Percentiles rank a stretch among this genome's conserved stretches.
These are phyloP conservation scores for Babesia bigemina DNA, from an alignment of 169 alveolate genomes.

Conservation along the genomic window DNA sequence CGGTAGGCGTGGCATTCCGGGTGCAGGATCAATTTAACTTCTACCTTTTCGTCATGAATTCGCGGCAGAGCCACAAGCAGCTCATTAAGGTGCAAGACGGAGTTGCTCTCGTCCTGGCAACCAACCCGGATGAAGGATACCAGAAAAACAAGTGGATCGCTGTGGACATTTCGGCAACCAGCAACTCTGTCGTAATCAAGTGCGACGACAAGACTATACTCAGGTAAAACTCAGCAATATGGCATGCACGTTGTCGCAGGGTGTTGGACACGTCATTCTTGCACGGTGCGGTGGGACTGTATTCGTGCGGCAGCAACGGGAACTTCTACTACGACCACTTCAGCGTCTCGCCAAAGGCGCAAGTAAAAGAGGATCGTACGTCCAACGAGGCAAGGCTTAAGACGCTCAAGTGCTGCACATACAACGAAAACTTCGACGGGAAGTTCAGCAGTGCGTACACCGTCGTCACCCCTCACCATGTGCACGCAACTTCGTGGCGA, in stretches of 20 bases:
- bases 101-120: slow-evolving; percentile 72
- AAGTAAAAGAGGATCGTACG: slow-evolving; percentile 52
- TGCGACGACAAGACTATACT: slow-evolving; percentile 62
- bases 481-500: slow-evolving; percentile 54
- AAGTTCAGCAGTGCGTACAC: slow-evolving; percentile 35
- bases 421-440: slow-evolving; percentile 67
- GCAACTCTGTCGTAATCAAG: slow-evolving; percentile 68
- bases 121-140: slow-evolving; percentile 78
- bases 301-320: slow-evolving; percentile 82
- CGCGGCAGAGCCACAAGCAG: slow-evolving; percentile 76
- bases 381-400: slow-evolving; percentile 34
- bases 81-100: slow-evolving; percentile 84
- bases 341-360: slow-evolving; percentile 76
- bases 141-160: slow-evolving; percentile 77
- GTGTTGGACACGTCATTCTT: slow-evolving; percentile 84
- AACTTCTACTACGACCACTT: slow-evolving; percentile 84
- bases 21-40: slow-evolving; percentile 84
- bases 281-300: slow-evolving; percentile 86
- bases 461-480: slow-evolving; percentile 44
- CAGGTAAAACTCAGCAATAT: slow-evolving; percentile 25
- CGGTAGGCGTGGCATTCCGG: slow-evolving; percentile 84
- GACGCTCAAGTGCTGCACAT: slow-evolving; percentile 68
- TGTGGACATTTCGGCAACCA: slow-evolving; percentile 63
- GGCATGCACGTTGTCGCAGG: slow-evolving; percentile 46
- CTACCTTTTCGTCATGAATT: slow-evolving; percentile 81